Conservation (phyloP, 2,329 filamentous ascomycete species). For the Aquanectria penicillioides region DNA sequence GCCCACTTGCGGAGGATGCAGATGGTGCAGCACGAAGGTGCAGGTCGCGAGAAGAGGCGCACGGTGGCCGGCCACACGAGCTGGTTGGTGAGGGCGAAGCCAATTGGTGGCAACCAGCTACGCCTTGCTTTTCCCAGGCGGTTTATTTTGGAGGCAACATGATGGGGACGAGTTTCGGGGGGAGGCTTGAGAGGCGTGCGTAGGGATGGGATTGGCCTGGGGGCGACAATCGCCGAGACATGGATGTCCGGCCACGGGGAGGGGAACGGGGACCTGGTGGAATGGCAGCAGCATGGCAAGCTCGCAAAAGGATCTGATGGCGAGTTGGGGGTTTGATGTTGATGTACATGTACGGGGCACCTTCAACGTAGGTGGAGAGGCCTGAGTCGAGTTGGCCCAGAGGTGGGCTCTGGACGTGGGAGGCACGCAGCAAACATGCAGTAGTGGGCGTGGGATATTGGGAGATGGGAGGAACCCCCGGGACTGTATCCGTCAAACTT, state of each 20-base stretch:
- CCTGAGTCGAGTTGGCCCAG: conserved; percentile 6
- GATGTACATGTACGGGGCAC: too few relatives aligned
- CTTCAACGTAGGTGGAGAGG: too few relatives aligned
- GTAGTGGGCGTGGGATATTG: conserved; percentile 7
- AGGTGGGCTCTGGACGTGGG: conserved; percentile 1
- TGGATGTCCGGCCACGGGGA: not conserved
- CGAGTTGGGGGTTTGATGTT: conserved; percentile 7
- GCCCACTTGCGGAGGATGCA: conserved; percentile 6
- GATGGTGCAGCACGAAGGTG: conserved; percentile 8
- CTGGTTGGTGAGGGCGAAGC: conserved; percentile 11
- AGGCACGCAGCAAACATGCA: conserved; percentile 7
- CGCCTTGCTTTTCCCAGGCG: conserved; percentile 17
- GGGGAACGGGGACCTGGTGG: conserved; percentile 8
- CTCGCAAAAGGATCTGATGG: not conserved
- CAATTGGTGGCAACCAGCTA: conserved; percentile 14
- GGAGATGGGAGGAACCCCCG: not conserved
- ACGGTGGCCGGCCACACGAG: conserved; percentile 16
- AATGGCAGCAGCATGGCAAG: conserved; percentile 13
- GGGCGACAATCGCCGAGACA: conserved; percentile 13
- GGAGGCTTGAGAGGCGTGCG: conserved; percentile 1
- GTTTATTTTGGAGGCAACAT: too few relatives aligned
- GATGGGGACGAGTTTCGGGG: conserved; percentile 9
- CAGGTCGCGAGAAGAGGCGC: conserved; percentile 19
- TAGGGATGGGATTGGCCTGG: conserved; percentile 10
- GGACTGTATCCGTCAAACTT: not conserved